Base-by-base conservation (phyloP, 2,329 filamentous ascomycete genomes). In the Talaromyces pinophilus region DNA sequence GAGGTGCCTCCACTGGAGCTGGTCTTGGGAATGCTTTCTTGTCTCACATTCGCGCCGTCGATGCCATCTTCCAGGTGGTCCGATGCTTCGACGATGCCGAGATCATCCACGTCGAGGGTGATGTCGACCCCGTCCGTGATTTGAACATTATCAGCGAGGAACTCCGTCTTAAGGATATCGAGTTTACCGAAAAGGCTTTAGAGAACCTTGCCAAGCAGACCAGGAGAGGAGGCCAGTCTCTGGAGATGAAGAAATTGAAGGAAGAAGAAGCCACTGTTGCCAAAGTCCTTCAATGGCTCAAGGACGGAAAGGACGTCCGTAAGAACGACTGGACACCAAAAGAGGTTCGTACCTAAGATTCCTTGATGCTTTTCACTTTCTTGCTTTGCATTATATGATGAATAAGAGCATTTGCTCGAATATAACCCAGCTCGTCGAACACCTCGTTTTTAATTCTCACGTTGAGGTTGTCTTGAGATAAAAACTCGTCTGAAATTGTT, bases 351-450 rank as follows among this genome's bases (percentile, higher is more conserved):
- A 66, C 59, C 38, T 10, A 13, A 30, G 60, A 46, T 61, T 66
- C 67, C 68, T 70, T 74, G 71, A 69, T 70, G 59, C 67, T 50
- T 65, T 65, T 67, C 67, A 54, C 44, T 67, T 65, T 52, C 63
- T 35, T 42, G 13, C 13, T 74, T 88, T 83, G 79, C 74, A 67
- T 87, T 83, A 79, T 74, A 90, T 97, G 95, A 98, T 98, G 95
- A 98, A 89, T 90, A 96, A 97, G 90, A 95, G 93, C 92, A 89
- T 59, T 86, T 84, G 92, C 92, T 93, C 91, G 91, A 93, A 86
- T 84, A 92, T 93, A 96, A 92, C 95, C 95, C 95, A 99, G 95
- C 95, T 99, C 95, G 91, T 97, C 90, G 94, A 98, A 90, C 88
- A 78, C 86, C 87, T 90, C 91, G 88, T 86, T 82, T 79, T 82